Evolutionary conservation across 306 rosid species (phyloP), one percentile per base, ranked within the genome.

Genomic region (Cucurbita maxima): DNA sequence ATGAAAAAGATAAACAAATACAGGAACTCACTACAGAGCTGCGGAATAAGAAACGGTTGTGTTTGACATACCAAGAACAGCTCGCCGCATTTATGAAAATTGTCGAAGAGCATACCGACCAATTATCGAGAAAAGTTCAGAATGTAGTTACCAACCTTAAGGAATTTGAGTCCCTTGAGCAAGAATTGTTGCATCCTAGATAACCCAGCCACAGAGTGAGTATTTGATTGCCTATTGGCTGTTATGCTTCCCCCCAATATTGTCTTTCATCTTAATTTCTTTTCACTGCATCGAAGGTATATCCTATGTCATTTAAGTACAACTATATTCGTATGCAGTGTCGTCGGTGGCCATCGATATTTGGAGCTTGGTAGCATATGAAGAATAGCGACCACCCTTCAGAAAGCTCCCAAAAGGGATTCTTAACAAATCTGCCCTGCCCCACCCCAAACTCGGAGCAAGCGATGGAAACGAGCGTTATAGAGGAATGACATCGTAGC

Each of bases 1-100:
- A 93, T 78, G 98, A 93, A 75, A 93, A 87, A 83, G 96, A 93
- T 82, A 93, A 83, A 81, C 91, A 47, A 83, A 90, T 93, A 80
- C 98, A 88, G 82, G 98, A 93, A 78, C 77, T 93, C 77, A 90
- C 96, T 52, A 76, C 84, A 10, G 97, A 93, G 85, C 87, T 93
- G 81, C 94, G 97, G 79, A 87, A 81, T 70, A 93, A 87, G 83
- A 93, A 90, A 77, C 86, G 97, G 68, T 66, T 93, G 75, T 90
- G 96, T 61, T 76, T 89, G 40, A 79, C 89, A 73, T 93, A 93
- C 84, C 86, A 86, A 80, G 96, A 90, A 75, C 97, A 93, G 81
- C 77, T 90, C 64, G 76, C 81, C 40, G 82, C 84, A 50, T 86
- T 88, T 63, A 81, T 90, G 84, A 87, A 88, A 80, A 84, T 86